Conservation (phyloP, 2,329 filamentous ascomycete species). For the Clarireedia paspali region DNA sequence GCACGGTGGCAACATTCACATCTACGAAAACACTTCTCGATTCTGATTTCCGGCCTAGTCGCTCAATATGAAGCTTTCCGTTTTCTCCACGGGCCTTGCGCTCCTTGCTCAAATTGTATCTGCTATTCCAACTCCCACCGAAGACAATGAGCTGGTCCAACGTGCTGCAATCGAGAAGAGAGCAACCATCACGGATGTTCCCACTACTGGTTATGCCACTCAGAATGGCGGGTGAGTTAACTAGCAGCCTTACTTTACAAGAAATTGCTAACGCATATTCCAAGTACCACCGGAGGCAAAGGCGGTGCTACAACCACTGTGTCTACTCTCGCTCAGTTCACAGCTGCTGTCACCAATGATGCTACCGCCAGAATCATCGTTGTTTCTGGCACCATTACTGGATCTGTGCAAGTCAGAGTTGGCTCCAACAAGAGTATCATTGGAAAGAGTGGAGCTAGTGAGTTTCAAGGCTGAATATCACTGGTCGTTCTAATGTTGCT, state of each 20-base stretch:
- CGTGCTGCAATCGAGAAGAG: conserved; percentile 34
- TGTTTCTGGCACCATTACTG: conserved; percentile 32
- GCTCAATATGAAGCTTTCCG: conserved; percentile 39
- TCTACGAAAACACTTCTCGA: too few species aligned
- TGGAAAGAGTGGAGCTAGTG: conserved; percentile 29
- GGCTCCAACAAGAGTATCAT: conserved; percentile 38
- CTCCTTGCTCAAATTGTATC: conserved; percentile 37
- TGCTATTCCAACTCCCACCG: conserved; percentile 40
- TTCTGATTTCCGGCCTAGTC: neutral
- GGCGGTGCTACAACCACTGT: conserved; percentile 38
- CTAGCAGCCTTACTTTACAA: too few species aligned
- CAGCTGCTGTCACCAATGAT: conserved; percentile 24
- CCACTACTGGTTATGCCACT: conserved; percentile 37
- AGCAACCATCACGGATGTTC: conserved; percentile 29
- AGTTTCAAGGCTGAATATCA: neutral
- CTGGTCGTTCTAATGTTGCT: neutral
- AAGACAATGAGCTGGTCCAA: conserved; percentile 23
- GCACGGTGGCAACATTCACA: neutral
- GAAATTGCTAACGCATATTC: neutral
- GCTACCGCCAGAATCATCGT: conserved; percentile 37
- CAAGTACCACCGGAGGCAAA: conserved; percentile 39
- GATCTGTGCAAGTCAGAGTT: conserved; percentile 15
- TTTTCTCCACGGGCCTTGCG: conserved; percentile 36
- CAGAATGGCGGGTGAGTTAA: conserved; percentile 30
- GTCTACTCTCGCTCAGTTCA: conserved; percentile 32